A percentile compares a stretch with the other conserved stretches of the same genome.
These are phyloP conservation scores for Podospora didyma DNA, from an alignment of 495 filamentous ascomycete genomes.

Conservation along the genomic window DNA sequence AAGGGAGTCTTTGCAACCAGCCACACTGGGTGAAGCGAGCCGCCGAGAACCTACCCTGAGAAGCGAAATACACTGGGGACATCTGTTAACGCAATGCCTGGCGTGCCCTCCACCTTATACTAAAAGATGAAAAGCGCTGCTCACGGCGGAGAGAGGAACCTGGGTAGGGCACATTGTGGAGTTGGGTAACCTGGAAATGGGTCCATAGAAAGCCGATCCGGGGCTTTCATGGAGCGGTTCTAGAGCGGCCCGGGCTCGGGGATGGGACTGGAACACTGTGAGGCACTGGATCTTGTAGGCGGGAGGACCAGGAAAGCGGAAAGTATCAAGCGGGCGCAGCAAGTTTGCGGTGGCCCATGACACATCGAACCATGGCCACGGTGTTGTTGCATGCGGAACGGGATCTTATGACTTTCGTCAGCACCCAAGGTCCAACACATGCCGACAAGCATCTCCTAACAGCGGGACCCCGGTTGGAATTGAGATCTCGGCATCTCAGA, in stretches of 20 bases:
- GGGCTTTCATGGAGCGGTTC: background rate
- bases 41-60: no score
- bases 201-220: background rate
- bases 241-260: background rate
- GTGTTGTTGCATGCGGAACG: slow-evolving; percentile 1
- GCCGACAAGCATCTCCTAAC: no score
- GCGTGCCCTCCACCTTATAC: no score
- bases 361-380: background rate
- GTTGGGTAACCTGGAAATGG: background rate
- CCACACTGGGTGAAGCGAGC: no score
- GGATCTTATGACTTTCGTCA: background rate
- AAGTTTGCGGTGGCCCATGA: background rate
- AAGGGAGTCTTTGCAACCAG: background rate
- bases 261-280: no score
- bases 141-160: no score
- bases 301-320: background rate
- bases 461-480: no score
- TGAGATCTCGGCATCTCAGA: no score
- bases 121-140: no score
- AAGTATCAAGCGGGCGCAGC: background rate
- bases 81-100: no score
- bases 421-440: background rate
- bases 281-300: background rate
- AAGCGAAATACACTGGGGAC: no score
- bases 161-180: no score